Evolutionary conservation across 164 flowering plant species (phyloP).

Genomic region (Santalum album): DNA sequence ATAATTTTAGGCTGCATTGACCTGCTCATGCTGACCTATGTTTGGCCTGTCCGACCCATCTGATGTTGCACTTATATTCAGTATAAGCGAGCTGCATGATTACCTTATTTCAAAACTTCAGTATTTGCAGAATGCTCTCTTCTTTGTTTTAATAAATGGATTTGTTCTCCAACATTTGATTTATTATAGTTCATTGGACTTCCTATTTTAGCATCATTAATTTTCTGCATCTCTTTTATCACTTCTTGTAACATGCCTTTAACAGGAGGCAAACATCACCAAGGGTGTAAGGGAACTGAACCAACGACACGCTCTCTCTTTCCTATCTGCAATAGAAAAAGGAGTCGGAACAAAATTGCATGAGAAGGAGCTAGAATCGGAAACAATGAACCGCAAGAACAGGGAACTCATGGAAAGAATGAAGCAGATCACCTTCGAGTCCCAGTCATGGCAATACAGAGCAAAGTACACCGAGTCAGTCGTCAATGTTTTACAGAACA

Average conservation of each 20-base stretch:
- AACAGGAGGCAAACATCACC: conserved; percentile 61
- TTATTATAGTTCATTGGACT: neutral
- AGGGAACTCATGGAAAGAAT: conserved; percentile 58
- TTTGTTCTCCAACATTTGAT: too few species aligned
- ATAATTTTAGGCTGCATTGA: too few species aligned
- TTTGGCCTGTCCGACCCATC: too few species aligned
- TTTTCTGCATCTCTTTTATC: neutral
- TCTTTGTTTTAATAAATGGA: too few species aligned
- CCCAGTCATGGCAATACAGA: conserved; percentile 65
- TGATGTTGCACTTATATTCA: too few species aligned
- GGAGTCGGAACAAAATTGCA: conserved; percentile 43
- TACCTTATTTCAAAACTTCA: too few species aligned
- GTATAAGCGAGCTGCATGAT: too few species aligned
- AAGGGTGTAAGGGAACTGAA: conserved; percentile 66
- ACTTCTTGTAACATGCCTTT: neutral
- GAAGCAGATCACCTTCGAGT: conserved; percentile 61
- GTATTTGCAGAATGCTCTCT: too few species aligned
- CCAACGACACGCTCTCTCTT: conserved; percentile 56
- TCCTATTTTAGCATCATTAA: neutral
- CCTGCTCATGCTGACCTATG: too few species aligned
- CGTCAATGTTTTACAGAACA: conserved; percentile 49
- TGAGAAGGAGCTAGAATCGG: conserved; percentile 60
- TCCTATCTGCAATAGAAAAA: conserved; percentile 50
- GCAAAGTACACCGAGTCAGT: conserved; percentile 73
- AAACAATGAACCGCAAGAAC: conserved; percentile 63